Percentiles rank a stretch among this genome's conserved stretches.
Conservation (phyloP, 176 grass and related monocot genomes). For the Sorghum bicolor region Sorghum_bicolor_NCBIv3 NC_012871.2:1636001-1636500, state of each 20-base stretch:
- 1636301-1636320: slow-evolving; percentile 40
- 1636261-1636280: slow-evolving; percentile 33
- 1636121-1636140: slow-evolving; percentile 50
- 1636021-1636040: neutral
- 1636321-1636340: slow-evolving; percentile 75
- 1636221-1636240: slow-evolving; percentile 48
- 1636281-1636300: slow-evolving; percentile 44
- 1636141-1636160: slow-evolving; percentile 93
- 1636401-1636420: slow-evolving; percentile 19
- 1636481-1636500: slow-evolving; percentile 92
- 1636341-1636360: slow-evolving; percentile 77
- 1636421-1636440: neutral
- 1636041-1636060: slow-evolving; percentile 9
- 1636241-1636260: slow-evolving; percentile 32
- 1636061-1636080: neutral
- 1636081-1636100: neutral
- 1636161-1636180: slow-evolving; percentile 57
- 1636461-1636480: slow-evolving; percentile 20
- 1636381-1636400: neutral
- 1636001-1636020: neutral
- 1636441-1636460: slow-evolving; percentile 1
- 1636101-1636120: slow-evolving; percentile 5
- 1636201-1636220: slow-evolving; percentile 73
- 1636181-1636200: slow-evolving; percentile 80
- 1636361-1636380: slow-evolving; percentile 79